phyloP scores from a whole-genome alignment of 176 grass and related monocot genomes.

The Rhynchospora breviuscula region DNA sequence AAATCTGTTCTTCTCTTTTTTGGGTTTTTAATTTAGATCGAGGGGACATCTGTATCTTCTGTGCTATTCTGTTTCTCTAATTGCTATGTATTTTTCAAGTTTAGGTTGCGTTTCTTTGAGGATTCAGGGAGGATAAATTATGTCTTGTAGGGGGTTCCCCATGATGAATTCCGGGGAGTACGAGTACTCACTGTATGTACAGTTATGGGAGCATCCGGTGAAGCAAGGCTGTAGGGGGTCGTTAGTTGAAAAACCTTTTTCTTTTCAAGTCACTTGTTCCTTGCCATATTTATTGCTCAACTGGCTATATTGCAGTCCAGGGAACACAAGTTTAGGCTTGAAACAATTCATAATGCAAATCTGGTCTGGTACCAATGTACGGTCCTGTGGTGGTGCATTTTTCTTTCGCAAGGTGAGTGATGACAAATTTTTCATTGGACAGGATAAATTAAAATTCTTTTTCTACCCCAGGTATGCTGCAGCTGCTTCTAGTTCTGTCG shows the following conservation, averaged over 20 bases:
- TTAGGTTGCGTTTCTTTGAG: background rate
- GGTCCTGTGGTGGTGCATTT: background rate
- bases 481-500: background rate
- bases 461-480: background rate
- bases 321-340: background rate
- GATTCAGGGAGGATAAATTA: background rate
- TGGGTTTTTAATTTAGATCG: slow-evolving; percentile 11
- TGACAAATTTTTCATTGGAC: background rate
- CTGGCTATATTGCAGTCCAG: background rate
- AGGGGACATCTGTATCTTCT: background rate
- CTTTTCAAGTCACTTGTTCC: background rate
- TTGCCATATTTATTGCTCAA: background rate
- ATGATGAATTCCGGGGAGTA: background rate
- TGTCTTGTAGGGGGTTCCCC: background rate
- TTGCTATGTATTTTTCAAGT: background rate
- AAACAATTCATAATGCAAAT: background rate
- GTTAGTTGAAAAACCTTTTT: background rate
- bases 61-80: background rate
- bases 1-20: slow-evolving; percentile 4
- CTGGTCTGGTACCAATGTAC: background rate
- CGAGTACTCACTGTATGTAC: background rate
- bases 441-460: background rate
- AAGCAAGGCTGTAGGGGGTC: background rate
- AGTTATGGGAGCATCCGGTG: background rate
- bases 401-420: background rate